Evolutionary conservation across 768 basidiomycete species (phyloP).

Genomic region (Exidia glandulosa): DNA sequence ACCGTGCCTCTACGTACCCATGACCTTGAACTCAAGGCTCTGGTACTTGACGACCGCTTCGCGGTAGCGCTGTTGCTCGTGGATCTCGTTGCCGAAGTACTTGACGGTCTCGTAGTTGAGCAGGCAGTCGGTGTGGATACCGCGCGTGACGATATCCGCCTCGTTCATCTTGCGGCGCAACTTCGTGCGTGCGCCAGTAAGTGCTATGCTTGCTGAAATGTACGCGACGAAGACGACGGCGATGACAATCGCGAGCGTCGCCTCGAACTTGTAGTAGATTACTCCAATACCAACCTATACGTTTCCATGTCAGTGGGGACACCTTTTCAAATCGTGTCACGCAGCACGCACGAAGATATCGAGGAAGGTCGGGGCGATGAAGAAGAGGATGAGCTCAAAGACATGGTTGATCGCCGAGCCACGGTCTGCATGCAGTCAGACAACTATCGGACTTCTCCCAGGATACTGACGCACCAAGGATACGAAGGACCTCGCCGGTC

Average conservation of each 20-base stretch:
- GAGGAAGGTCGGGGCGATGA: conserved; percentile 67
- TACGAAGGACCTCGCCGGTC: conserved; percentile 76
- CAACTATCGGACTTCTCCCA: not conserved
- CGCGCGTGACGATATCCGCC: conserved; percentile 57
- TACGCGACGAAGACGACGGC: conserved; percentile 66
- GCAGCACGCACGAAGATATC: conserved; percentile 66
- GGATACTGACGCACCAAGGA: conserved; percentile 26
- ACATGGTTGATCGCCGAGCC: conserved; percentile 81
- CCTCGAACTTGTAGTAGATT: conserved; percentile 10
- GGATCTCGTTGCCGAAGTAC: conserved; percentile 78
- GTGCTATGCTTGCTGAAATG: conserved; percentile 22
- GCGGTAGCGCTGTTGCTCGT: conserved; percentile 61
- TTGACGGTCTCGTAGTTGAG: conserved; percentile 81
- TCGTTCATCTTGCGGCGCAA: conserved; percentile 75
- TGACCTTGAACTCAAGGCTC: conserved; percentile 58
- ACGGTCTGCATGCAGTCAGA: conserved; percentile 33
- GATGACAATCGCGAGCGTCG: conserved; percentile 40
- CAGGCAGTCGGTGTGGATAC: conserved; percentile 72
- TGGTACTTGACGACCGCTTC: conserved; percentile 70
- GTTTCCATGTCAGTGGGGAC: conserved; percentile 51
- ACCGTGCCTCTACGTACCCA: conserved; percentile 33
- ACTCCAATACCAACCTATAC: conserved; percentile 49
- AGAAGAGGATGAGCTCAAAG: conserved; percentile 77
- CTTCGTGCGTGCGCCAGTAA: conserved; percentile 65
- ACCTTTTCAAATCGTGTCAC: no score